A percentile compares a stretch with the other conserved stretches of the same genome.
phyloP scores from a whole-genome alignment of 2,329 filamentous ascomycete species.

The Penicillium sp. region DNA sequence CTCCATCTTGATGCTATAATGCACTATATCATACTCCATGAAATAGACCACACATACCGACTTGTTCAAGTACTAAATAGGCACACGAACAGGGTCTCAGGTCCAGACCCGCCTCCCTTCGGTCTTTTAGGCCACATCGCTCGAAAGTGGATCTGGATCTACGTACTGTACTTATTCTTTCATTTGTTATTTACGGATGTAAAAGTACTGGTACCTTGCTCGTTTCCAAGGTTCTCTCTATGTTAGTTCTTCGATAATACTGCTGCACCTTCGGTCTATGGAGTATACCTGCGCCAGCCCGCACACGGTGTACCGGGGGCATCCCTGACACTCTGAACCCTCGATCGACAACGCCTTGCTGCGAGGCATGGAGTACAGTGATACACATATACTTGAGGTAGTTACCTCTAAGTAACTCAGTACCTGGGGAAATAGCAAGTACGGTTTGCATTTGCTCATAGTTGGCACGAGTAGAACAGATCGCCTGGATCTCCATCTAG shows the following conservation, averaged over 20 bases:
- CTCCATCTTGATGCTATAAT: too few relatives aligned
- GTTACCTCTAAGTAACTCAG: neutral
- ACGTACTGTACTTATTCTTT: neutral
- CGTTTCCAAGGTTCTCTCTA: neutral
- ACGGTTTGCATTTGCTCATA: neutral
- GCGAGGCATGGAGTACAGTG: neutral
- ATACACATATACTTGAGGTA: neutral
- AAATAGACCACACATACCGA: neutral
- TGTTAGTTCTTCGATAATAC: too few relatives aligned
- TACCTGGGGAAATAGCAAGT: neutral
- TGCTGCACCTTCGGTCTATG: neutral
- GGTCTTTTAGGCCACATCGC: conserved; percentile 13
- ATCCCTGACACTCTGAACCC: conserved; percentile 3
- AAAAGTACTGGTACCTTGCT: neutral
- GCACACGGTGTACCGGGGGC: neutral
- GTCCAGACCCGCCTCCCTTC: conserved; percentile 3
- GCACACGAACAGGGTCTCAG: conserved; percentile 13
- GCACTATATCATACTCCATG: too few relatives aligned
- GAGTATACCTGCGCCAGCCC: neutral
- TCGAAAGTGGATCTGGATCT: conserved; percentile 11
- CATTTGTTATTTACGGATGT: too few relatives aligned
- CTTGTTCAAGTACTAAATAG: conserved; percentile 9
- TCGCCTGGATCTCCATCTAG: neutral
- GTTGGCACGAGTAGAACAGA: neutral
- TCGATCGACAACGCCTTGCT: conserved; percentile 10